Percentiles rank a stretch among this genome's conserved stretches.
Conservation (phyloP, 75 land plant genomes). For the Azolla pinnata region DNA sequence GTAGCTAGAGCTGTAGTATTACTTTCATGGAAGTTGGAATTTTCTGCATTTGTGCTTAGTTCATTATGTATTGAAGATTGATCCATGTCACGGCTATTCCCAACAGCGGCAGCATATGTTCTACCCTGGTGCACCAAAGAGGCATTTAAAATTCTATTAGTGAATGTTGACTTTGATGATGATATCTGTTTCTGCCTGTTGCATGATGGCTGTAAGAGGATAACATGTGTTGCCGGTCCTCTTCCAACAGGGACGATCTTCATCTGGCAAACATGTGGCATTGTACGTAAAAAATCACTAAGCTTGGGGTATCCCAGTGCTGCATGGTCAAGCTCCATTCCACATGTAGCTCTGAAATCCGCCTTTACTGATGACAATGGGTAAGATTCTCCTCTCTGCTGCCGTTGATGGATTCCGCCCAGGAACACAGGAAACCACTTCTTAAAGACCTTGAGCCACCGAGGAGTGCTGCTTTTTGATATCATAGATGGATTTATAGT, state of each 20-base stretch:
- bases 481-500: too few species aligned
- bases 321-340: conserved; percentile 55
- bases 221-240: conserved; percentile 60
- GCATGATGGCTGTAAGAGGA: conserved; percentile 31
- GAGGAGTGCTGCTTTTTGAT: too few species aligned
- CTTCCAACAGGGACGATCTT: conserved; percentile 45
- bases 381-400: conserved; percentile 48
- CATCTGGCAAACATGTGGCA: conserved; percentile 49
- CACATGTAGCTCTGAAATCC: conserved; percentile 63
- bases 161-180: not conserved
- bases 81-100: conserved; percentile 7
- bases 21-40: not conserved
- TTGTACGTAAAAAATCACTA: conserved; percentile 50
- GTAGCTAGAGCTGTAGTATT: too few species aligned
- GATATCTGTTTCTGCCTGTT: conserved; percentile 3
- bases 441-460: conserved; percentile 43
- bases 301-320: conserved; percentile 54
- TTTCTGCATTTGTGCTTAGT: not conserved
- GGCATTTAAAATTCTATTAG: conserved; percentile 3
- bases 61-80: not conserved
- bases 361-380: conserved; percentile 64
- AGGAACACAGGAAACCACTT: conserved; percentile 54
- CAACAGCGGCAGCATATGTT: conserved; percentile 28
- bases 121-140: conserved; percentile 23
- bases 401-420: conserved; percentile 24